Evolutionary conservation across 2,329 filamentous ascomycete genomes (phyloP), one percentile per base, ranked within the genome.

Genomic region (Apiospora aurea): DNA sequence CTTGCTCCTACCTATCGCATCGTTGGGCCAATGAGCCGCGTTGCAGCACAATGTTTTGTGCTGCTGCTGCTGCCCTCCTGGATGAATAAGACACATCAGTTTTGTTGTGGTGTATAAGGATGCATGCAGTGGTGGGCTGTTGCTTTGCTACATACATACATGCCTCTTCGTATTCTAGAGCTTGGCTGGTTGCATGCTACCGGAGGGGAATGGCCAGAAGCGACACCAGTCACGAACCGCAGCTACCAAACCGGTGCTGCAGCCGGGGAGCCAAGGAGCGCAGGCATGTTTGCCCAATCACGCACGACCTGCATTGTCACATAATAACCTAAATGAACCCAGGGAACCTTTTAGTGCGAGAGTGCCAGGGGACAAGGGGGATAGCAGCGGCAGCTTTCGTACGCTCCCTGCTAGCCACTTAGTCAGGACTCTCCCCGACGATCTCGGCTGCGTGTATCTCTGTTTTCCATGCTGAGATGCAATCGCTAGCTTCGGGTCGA

Each of bases 281-380:
- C 57, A 41, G 34, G 18, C 57, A 64, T 38, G 57, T n/a, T 14
- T 10, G 10, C 13, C 57, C 57, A 64, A 64, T 64, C 57, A 64
- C 29, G 34, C 57, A 64, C 29, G 34, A 11, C 29, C 53, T 61
- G 53, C 53, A 61, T 38, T 38, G 18, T 7, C 7, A 61, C 26
- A 38, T 53, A 61, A 61, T 61, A 61, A 61, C 53, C 53, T 61
- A 61, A 61, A 38, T 61, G 53, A 57, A 61, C 53, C 53, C 53
- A 38, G 53, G 29, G 16, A 38, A 21, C 29, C 18, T 53, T 34
- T 61, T 61, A n/a, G n/a, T n/a, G n/a, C n/a, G n/a, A n/a, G 34
- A 57, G 51, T 57, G 51, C 51, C 16, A 57, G 51, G 51, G 51
- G 51, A 57, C 51, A 57, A 29, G 26, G 29, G 51, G 51, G 51